Evolutionary conservation across 2,329 filamentous ascomycete genomes (phyloP).

Genomic region (Cladophialophora carrionii): DNA sequence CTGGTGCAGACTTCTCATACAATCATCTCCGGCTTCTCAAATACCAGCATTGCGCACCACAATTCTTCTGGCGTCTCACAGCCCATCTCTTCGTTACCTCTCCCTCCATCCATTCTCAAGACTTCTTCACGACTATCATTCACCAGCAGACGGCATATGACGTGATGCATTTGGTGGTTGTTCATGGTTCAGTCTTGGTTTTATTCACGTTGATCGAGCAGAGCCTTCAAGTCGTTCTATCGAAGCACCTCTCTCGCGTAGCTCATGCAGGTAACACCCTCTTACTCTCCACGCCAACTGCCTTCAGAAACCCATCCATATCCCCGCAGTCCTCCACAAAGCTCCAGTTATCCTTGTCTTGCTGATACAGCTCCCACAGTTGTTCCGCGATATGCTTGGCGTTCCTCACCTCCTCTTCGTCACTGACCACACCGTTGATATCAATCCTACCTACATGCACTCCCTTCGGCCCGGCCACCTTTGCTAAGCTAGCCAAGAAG

Average conservation of each 20-base stretch:
- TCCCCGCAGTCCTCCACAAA: not conserved
- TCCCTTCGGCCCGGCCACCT: slow-evolving; percentile 29
- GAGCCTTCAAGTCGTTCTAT: not conserved
- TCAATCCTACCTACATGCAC: slow-evolving; percentile 37
- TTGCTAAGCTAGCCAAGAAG: slow-evolving; percentile 19
- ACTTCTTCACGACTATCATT: slow-evolving; percentile 3
- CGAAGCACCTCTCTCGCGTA: not conserved
- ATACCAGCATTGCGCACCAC: slow-evolving; percentile 2
- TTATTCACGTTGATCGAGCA: not conserved
- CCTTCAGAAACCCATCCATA: not conserved
- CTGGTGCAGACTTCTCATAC: not conserved
- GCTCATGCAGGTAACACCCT: not conserved
- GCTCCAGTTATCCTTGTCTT: slow-evolving; percentile 28
- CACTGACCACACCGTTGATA: slow-evolving; percentile 32
- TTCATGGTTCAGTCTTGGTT: slow-evolving; percentile 3
- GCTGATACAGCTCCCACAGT: slow-evolving; percentile 36
- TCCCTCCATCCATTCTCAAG: slow-evolving; percentile 14
- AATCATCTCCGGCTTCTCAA: slow-evolving; percentile 11
- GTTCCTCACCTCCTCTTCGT: slow-evolving; percentile 29
- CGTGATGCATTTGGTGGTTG: slow-evolving; percentile 10
- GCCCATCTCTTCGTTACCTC: slow-evolving; percentile 8
- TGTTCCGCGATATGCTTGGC: slow-evolving; percentile 30
- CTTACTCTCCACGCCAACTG: not conserved
- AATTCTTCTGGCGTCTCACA: slow-evolving; percentile 7
- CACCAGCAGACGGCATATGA: slow-evolving; percentile 6